A percentile compares a stretch with the other conserved stretches of the same genome.
Conservation (phyloP, 208 protist genomes). For the Trypanosomatidae sp. region DNA sequence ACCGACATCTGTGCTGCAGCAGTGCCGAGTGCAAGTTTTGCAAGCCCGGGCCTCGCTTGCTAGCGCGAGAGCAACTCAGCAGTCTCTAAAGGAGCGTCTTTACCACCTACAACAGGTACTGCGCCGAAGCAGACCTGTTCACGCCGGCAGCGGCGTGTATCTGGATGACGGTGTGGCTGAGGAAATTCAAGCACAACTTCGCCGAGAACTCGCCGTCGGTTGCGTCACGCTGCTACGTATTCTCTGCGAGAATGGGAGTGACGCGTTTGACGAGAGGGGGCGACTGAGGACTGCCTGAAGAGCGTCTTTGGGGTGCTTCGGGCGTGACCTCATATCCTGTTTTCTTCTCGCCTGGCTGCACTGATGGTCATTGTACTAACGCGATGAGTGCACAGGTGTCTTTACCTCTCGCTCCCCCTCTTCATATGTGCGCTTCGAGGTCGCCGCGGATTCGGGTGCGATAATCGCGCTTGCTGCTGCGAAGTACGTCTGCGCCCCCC, state of each 20-base stretch:
- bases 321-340: not conserved
- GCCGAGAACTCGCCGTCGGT: conserved; percentile 9
- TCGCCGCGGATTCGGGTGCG: not conserved
- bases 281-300: not conserved
- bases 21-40: not conserved
- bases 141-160: not conserved
- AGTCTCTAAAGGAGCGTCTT: conserved; percentile 8
- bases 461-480: not conserved
- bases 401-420: not conserved
- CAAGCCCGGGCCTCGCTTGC: not conserved
- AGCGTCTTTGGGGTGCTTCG: not conserved
- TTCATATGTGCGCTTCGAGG: not conserved
- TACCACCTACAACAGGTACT: conserved; percentile 12
- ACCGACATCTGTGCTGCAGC: not conserved
- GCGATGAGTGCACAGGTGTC: not conserved
- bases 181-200: conserved; percentile 11
- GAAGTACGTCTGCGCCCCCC: not conserved
- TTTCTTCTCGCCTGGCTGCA: not conserved
- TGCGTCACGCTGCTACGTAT: conserved; percentile 18
- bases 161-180: conserved; percentile 1
- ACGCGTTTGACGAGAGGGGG: not conserved
- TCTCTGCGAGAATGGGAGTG: conserved; percentile 5
- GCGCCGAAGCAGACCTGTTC: not conserved
- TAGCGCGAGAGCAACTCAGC: not conserved
- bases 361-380: not conserved